Percentiles rank a stretch among this genome's conserved stretches.
Evolutionary conservation across 352 stramenopile species (phyloP).

Genomic region (Elongisporangium undulatum): DNA sequence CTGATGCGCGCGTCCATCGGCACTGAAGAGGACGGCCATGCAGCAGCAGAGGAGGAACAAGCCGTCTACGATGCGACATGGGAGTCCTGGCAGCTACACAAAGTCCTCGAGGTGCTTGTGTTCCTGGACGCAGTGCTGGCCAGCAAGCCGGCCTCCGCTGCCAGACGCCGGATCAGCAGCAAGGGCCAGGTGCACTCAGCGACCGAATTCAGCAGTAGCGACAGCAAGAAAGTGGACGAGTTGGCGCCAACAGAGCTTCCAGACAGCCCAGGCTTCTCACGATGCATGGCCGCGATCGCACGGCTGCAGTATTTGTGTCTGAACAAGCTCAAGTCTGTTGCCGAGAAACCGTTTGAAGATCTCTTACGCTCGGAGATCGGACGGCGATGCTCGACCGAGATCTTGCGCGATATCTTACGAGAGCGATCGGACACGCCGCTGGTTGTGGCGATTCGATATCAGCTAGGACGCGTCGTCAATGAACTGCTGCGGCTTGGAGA

Average conservation of each 20-base stretch:
- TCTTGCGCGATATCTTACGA: slow-evolving; percentile 57
- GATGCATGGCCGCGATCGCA: slow-evolving; percentile 19
- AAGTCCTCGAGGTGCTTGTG: slow-evolving; percentile 42
- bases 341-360: slow-evolving; percentile 46
- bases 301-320: slow-evolving; percentile 54
- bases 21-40: slow-evolving; percentile 1
- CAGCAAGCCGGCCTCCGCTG: slow-evolving; percentile 22
- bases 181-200: neutral
- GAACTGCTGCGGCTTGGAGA: slow-evolving; percentile 57
- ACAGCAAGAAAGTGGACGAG: neutral
- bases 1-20: neutral
- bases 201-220: slow-evolving; percentile 1
- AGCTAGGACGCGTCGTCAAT: slow-evolving; percentile 76
- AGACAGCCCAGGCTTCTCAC: slow-evolving; percentile 6
- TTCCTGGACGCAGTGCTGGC: slow-evolving; percentile 57
- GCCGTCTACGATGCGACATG: slow-evolving; percentile 4
- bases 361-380: slow-evolving; percentile 62
- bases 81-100: slow-evolving; percentile 11
- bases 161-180: slow-evolving; percentile 10
- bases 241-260: slow-evolving; percentile 2
- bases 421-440: slow-evolving; percentile 59
- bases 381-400: slow-evolving; percentile 57
- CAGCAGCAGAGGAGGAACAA: slow-evolving; percentile 2
- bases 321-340: slow-evolving; percentile 37
- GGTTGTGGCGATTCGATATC: slow-evolving; percentile 74